Evolutionary conservation across 2,329 filamentous ascomycete genomes (phyloP).

Genomic region (Colletotrichum shisoi): DNA sequence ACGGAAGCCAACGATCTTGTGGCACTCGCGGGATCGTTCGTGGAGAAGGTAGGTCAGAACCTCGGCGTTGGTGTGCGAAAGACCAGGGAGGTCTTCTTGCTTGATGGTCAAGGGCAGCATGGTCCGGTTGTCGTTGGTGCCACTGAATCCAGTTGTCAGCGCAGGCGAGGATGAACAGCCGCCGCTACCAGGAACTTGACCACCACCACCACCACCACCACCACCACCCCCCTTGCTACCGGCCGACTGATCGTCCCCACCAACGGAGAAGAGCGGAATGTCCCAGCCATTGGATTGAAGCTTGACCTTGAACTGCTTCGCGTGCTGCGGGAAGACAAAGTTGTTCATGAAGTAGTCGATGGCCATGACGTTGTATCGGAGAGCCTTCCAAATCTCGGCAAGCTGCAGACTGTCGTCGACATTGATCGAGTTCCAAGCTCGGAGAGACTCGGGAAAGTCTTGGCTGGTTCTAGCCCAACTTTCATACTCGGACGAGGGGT

Average conservation of each 20-base stretch:
- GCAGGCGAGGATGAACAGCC: conserved; percentile 37
- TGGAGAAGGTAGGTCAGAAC: conserved; percentile 67
- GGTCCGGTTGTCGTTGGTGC: conserved; percentile 71
- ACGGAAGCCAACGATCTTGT: conserved; percentile 42
- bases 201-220: too few species aligned
- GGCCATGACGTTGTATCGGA: conserved; percentile 59
- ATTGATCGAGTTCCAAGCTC: conserved; percentile 66
- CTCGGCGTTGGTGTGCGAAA: conserved; percentile 69
- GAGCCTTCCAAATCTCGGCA: conserved; percentile 56
- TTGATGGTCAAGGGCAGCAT: conserved; percentile 68
- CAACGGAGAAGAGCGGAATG: conserved; percentile 57
- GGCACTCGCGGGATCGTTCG: conserved; percentile 59
- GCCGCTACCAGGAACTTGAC: too few species aligned
- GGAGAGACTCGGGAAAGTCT: conserved; percentile 55
- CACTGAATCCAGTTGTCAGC: conserved; percentile 73
- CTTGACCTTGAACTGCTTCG: conserved; percentile 70
- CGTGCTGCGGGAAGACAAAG: conserved; percentile 71
- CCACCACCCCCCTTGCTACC: neutral
- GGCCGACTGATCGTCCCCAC: conserved; percentile 23
- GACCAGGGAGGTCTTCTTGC: conserved; percentile 65
- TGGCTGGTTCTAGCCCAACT: conserved; percentile 54
- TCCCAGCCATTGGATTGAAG: conserved; percentile 74
- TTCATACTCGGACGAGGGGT: conserved; percentile 65
- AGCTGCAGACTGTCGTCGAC: conserved; percentile 63
- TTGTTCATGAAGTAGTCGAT: conserved; percentile 69